Percentiles rank a stretch among this genome's conserved stretches.
Conservation (phyloP, 2,329 filamentous ascomycete genomes). For the Pseudopithomyces maydicus region DNA sequence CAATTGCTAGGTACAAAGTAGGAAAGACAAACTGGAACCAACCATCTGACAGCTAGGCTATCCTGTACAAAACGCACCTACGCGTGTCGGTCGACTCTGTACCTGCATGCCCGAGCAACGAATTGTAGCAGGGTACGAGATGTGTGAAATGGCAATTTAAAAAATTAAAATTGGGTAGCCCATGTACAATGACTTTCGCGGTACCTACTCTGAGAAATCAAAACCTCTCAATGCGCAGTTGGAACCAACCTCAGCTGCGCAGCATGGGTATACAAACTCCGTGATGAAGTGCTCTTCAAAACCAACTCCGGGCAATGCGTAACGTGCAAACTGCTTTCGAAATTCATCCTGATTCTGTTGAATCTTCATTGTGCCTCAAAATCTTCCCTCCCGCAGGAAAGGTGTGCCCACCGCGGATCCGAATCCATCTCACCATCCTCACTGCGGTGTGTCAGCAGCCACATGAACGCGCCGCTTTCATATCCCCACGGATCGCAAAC, state of each 20-base stretch:
- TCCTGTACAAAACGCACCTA: too few relatives aligned
- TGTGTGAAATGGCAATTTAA: neutral
- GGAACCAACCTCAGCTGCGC: neutral
- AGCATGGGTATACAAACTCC: conserved; percentile 11
- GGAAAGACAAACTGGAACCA: too few relatives aligned
- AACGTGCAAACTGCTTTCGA: too few relatives aligned
- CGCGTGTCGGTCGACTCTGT: too few relatives aligned
- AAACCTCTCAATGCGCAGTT: neutral
- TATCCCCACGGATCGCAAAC: neutral
- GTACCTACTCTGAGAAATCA: neutral
- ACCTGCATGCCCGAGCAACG: too few relatives aligned
- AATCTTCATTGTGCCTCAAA: neutral
- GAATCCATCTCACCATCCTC: conserved; percentile 31
- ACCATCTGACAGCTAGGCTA: too few relatives aligned
- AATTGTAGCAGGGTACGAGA: too few relatives aligned
- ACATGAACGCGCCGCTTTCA: neutral
- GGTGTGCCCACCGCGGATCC: conserved; percentile 36
- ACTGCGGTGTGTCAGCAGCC: conserved; percentile 29
- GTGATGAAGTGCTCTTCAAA: neutral
- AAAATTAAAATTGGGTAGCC: neutral
- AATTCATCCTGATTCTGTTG: neutral
- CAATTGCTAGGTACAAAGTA: too few relatives aligned
- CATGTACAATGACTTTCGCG: neutral
- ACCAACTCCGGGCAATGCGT: too few relatives aligned
- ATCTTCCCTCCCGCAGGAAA: conserved; percentile 19